These are phyloP conservation scores for Linum trigynum DNA, from an alignment of 345 rosid genomes.

Conservation along the genomic window DNA sequence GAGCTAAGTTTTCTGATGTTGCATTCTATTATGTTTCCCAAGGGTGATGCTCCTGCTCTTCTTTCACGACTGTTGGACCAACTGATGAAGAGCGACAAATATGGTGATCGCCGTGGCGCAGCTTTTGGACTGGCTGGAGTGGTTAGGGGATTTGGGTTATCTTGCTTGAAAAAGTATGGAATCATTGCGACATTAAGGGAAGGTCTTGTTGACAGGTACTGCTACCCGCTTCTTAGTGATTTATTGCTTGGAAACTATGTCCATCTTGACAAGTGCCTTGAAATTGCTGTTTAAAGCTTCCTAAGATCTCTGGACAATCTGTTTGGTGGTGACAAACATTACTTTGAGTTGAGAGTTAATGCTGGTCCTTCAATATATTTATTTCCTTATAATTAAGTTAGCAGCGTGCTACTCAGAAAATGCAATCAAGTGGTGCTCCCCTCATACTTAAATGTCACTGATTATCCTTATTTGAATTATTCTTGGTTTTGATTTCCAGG, in stretches of 20 bases:
- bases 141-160: slow-evolving; percentile 84
- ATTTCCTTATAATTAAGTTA: no score
- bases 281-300: background rate
- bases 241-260: background rate
- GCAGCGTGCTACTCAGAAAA: background rate
- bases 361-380: background rate
- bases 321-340: background rate
- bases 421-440: background rate
- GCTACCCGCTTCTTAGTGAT: background rate
- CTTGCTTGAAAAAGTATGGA: slow-evolving; percentile 74
- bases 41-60: slow-evolving; percentile 74
- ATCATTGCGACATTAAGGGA: slow-evolving; percentile 51
- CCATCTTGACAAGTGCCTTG: background rate
- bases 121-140: slow-evolving; percentile 98
- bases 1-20: slow-evolving; percentile 2
- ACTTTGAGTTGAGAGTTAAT: background rate
- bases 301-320: background rate
- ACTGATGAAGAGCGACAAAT: slow-evolving; percentile 82
- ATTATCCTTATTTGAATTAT: background rate
- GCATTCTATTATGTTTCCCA: slow-evolving; percentile 13
- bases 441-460: background rate
- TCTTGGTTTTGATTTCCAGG: slow-evolving; percentile 30
- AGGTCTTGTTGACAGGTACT: slow-evolving; percentile 71
- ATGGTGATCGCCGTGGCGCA: slow-evolving; percentile 97
- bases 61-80: slow-evolving; percentile 69